Evolutionary conservation across 352 stramenopile species (phyloP).

Genomic region (Pythium chondricola): DNA sequence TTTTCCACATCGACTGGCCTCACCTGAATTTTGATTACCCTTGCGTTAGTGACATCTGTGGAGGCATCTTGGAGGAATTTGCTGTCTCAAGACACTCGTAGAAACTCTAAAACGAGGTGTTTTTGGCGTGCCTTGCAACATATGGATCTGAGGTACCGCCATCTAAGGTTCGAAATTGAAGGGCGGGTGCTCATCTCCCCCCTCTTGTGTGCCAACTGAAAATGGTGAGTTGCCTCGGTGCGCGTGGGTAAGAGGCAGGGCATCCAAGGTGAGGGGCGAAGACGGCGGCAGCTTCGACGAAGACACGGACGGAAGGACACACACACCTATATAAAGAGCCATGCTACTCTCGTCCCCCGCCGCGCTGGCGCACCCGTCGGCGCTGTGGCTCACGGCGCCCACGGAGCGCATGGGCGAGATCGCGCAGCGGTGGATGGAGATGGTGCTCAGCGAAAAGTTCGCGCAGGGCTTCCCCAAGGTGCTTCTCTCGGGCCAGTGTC

Average conservation of each 20-base stretch:
- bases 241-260: slow-evolving; percentile 14
- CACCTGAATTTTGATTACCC: neutral
- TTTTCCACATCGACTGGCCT: neutral
- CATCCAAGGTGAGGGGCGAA: neutral
- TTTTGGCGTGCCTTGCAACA: neutral
- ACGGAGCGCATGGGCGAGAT: slow-evolving; percentile 50
- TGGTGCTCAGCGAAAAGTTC: slow-evolving; percentile 82
- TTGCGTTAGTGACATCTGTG: slow-evolving; percentile 7
- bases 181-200: neutral
- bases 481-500: slow-evolving; percentile 52
- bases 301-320: neutral
- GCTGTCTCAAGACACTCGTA: too few species aligned
- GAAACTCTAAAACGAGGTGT: neutral
- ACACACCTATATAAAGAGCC: slow-evolving; percentile 5
- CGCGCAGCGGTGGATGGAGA: slow-evolving; percentile 82
- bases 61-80: too few species aligned
- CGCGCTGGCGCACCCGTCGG: slow-evolving; percentile 19
- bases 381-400: slow-evolving; percentile 18
- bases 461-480: slow-evolving; percentile 34
- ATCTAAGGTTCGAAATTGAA: neutral
- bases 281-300: neutral
- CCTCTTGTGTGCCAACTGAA: slow-evolving; percentile 12
- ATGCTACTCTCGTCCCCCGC: slow-evolving; percentile 22
- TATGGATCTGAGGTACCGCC: neutral
- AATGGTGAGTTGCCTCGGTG: slow-evolving; percentile 21